phyloP scores from a whole-genome alignment of 2,329 filamentous ascomycete species.

The Curvularia sp. region DNA sequence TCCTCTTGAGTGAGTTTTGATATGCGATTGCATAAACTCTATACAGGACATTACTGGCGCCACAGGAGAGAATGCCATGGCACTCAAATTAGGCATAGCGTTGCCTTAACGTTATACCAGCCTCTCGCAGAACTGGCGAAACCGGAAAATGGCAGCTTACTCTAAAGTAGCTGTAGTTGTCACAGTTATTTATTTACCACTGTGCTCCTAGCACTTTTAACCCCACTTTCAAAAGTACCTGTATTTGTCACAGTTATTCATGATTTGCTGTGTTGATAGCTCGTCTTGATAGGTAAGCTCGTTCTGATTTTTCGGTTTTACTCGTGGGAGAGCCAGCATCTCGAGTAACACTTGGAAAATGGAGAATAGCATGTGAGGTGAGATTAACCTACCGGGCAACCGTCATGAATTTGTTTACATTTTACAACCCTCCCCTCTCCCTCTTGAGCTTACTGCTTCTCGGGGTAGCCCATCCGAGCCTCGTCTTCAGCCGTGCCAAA shows the following conservation, averaged over 20 bases:
- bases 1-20: not conserved
- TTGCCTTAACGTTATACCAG: not conserved
- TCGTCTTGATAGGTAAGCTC: too few relatives aligned
- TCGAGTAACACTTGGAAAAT: too few relatives aligned
- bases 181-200: too few relatives aligned
- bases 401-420: not conserved
- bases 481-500: conserved; percentile 47
- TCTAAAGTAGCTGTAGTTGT: too few relatives aligned
- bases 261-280: too few relatives aligned
- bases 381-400: not conserved
- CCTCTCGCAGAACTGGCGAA: not conserved
- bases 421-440: not conserved
- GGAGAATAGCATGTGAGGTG: too few relatives aligned
- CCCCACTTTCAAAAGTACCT: too few relatives aligned
- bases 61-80: not conserved
- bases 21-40: not conserved
- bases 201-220: too few relatives aligned
- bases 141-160: too few relatives aligned
- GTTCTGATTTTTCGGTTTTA: too few relatives aligned
- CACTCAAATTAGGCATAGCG: not conserved
- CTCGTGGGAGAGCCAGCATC: too few relatives aligned
- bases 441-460: conserved; percentile 10
- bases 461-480: conserved; percentile 32
- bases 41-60: not conserved
- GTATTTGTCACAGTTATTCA: too few relatives aligned